Evolutionary conservation across 306 rosid species (phyloP).

Genomic region (Glycyrrhiza uralensis): DNA sequence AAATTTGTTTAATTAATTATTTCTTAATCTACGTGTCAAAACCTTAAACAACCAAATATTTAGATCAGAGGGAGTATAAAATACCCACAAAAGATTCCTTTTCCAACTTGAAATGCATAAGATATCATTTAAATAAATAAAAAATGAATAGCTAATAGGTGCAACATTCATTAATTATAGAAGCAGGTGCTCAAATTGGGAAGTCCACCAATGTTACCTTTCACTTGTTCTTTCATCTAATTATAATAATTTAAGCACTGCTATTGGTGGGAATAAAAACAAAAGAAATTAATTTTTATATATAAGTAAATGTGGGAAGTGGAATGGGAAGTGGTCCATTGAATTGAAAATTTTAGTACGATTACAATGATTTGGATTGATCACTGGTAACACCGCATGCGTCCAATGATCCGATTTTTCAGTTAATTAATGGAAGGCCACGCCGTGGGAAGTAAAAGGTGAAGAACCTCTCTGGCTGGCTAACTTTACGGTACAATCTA

Average conservation of each 20-base stretch:
- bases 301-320: neutral
- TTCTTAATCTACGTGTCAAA: no score
- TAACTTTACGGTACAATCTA: slow-evolving; percentile 38
- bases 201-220: neutral
- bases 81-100: neutral
- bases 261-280: neutral
- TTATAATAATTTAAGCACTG: neutral
- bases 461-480: slow-evolving; percentile 17
- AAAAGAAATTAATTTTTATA: neutral
- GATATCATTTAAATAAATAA: neutral
- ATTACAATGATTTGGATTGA: slow-evolving; percentile 51
- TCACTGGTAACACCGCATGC: slow-evolving; percentile 53
- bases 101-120: neutral
- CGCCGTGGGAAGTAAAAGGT: slow-evolving; percentile 23
- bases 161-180: neutral
- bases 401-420: slow-evolving; percentile 40
- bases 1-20: no score
- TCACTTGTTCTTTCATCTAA: neutral
- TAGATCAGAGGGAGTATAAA: no score
- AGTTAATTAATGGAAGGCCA: slow-evolving; percentile 35
- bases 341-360: slow-evolving; percentile 32
- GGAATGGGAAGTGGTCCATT: slow-evolving; percentile 37
- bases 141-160: no score
- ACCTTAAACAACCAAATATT: no score
- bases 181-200: neutral